These are phyloP conservation scores for Penicillium sp. DNA, from an alignment of 2,329 filamentous ascomycete species.

Conservation along the genomic window DNA sequence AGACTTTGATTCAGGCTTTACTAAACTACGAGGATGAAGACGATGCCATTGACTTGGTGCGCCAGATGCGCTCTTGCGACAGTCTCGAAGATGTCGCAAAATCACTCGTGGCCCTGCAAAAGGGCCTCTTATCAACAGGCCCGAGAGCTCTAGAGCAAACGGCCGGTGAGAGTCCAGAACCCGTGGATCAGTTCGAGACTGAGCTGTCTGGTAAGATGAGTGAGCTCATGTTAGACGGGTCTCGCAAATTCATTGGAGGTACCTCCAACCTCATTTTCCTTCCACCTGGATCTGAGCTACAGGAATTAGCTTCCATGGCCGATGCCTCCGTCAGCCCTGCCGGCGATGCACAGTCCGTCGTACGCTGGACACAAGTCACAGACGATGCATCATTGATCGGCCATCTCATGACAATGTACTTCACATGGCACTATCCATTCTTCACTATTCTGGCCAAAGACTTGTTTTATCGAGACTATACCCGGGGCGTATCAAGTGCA, in stretches of 20 bases:
- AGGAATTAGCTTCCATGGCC: constrained; percentile 38
- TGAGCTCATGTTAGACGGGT: constrained; percentile 80
- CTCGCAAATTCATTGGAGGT: constrained; percentile 86
- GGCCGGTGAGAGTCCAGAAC: constrained; percentile 40
- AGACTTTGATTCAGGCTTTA: constrained; percentile 90
- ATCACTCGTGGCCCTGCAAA: constrained; percentile 55
- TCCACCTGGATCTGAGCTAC: constrained; percentile 50
- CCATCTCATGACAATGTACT: constrained; percentile 95
- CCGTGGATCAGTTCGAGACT: constrained; percentile 60
- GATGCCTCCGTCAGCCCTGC: constrained; percentile 48
- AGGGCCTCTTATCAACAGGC: constrained; percentile 44
- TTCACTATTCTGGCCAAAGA: constrained; percentile 87
- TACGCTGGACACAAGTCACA: constrained; percentile 85
- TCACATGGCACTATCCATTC: constrained; percentile 95
- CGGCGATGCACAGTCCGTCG: constrained; percentile 64
- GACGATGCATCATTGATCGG: constrained; percentile 73
- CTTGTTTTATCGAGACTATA: constrained; percentile 83
- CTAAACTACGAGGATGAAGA: constrained; percentile 89
- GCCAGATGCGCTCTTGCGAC: constrained; percentile 83
- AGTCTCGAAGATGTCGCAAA: constrained; percentile 64
- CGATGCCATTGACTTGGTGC: constrained; percentile 76
- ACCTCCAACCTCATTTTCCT: constrained; percentile 91
- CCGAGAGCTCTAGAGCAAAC: constrained; percentile 31
- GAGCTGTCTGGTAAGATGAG: constrained; percentile 92
- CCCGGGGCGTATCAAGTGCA: constrained; percentile 64